These are phyloP conservation scores for Helichrysum umbraculigerum DNA, from an alignment of 129 eudicot species.

Conservation along the genomic window DNA sequence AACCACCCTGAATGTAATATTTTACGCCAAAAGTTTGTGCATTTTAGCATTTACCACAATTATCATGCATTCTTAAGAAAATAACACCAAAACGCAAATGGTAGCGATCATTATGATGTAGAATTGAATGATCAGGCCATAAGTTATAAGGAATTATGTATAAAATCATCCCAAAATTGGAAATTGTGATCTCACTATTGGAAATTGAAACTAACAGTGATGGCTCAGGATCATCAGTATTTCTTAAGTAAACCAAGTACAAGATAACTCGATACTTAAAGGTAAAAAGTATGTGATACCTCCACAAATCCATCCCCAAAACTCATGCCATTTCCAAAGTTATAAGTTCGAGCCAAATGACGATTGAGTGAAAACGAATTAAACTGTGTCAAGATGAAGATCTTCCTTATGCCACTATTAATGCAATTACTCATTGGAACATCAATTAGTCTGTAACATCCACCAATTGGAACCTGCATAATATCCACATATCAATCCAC, in stretches of 20 bases:
- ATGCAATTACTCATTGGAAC: constrained; percentile 98
- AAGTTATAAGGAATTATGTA: neutral
- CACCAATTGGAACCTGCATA: constrained; percentile 94
- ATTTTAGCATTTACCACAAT: neutral
- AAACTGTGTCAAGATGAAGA: constrained; percentile 80
- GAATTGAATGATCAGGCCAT: too few species aligned
- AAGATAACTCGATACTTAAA: neutral
- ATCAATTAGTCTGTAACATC: constrained; percentile 86
- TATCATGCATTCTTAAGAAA: neutral
- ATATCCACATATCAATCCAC: neutral
- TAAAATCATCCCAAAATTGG: neutral
- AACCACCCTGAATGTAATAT: neutral
- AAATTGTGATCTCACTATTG: neutral
- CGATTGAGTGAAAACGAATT: constrained; percentile 90
- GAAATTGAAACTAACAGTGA: neutral
- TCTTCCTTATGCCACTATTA: constrained; percentile 90
- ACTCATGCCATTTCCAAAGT: constrained; percentile 77
- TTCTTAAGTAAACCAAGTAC: neutral
- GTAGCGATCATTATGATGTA: neutral
- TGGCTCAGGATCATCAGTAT: neutral
- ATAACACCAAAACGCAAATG: neutral
- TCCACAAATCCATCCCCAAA: constrained; percentile 93
- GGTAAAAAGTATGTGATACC: constrained; percentile 38
- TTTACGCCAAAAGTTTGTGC: neutral
- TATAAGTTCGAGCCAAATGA: constrained; percentile 71